Base-by-base conservation (phyloP, 75 land plant genomes). In the Pinus taeda region DNA sequence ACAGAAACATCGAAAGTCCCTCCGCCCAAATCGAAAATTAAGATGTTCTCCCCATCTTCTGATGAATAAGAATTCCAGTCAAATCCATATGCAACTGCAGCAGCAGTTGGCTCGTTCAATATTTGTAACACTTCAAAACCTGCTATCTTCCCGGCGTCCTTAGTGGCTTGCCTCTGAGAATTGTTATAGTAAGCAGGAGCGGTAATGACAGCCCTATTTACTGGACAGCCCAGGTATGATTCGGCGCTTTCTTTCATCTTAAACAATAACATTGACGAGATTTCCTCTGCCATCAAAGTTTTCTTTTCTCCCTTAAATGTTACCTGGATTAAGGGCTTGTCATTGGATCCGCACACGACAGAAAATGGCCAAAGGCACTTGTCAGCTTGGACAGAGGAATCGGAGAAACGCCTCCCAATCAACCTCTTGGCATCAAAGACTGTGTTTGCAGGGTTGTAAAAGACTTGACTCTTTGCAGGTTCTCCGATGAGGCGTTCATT, bases 391-490 rank as follows among this genome's bases (percentile, higher is more conserved):
- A 78, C 79, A 9, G 75, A 71, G 7, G 75, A 5, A 30, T 85
- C 86, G 58, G 26, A 63, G 83, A 85, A 81, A 56, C 81, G 81
- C 74, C 80, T 65, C 15, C 86, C 86, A 58, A 85, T 85, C 71
- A 85, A 78, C 18, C 86, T 15, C 58, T 84, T 84, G 70, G 82
- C 86, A 74, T 84, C 86, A 77, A 82, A 84, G 80, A 84, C 74
- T 6, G 86, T 84, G 26, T 85, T 83, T 71, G 82, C 86, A 7
- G 86, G 80, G 74, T 84, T 84, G 20, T 65, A 72, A 58, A 85
- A 80, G 49, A 85, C 86, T 66, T 84, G 86, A 49, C 82, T 84
- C 85, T 84, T 84, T 22, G 86, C 86, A 42, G 86, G 85, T 58
- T 84, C 80, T 42, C 86, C 86, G 49, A 84, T 84, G 15, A 84